Evolutionary conservation across 768 basidiomycete species (phyloP).

Genomic region (Dioszegia aurantiaca): DNA sequence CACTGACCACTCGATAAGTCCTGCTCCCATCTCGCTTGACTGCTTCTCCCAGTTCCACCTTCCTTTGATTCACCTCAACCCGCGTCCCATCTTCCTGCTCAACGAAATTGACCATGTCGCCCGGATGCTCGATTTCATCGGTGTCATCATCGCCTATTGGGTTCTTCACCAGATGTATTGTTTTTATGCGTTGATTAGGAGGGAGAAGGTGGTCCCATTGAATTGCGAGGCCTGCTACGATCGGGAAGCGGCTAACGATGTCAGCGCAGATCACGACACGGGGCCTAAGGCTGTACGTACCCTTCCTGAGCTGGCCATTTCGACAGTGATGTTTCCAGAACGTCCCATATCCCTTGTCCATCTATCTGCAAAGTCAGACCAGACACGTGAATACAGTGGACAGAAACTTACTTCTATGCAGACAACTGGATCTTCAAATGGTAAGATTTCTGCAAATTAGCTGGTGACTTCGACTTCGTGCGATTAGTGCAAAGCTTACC

Average conservation of each 20-base stretch:
- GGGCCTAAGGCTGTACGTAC: conserved; percentile 52
- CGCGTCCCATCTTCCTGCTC: conserved; percentile 48
- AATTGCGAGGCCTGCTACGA: conserved; percentile 77
- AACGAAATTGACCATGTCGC: conserved; percentile 42
- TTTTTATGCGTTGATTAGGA: conserved; percentile 69
- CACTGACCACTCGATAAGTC: conserved; percentile 67
- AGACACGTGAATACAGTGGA: background rate
- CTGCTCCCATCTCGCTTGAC: conserved; percentile 59
- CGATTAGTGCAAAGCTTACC: conserved; percentile 21
- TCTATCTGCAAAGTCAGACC: conserved; percentile 50
- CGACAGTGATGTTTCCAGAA: conserved; percentile 67
- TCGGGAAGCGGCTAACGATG: conserved; percentile 73
- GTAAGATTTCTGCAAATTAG: conserved; percentile 64
- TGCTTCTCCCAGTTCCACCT: conserved; percentile 53
- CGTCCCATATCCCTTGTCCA: conserved; percentile 74
- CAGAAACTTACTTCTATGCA: conserved; percentile 64
- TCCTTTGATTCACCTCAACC: conserved; percentile 44
- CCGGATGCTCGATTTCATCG: conserved; percentile 25
- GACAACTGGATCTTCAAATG: conserved; percentile 80
- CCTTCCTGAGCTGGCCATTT: conserved; percentile 91
- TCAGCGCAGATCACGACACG: background rate
- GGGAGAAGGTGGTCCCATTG: conserved; percentile 78
- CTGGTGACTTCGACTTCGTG: background rate
- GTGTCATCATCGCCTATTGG: conserved; percentile 52
- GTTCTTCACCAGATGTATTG: conserved; percentile 56